A percentile compares a stretch with the other conserved stretches of the same genome.
Conservation (phyloP, 140 eudicot species). For the Flaveria floridana region DNA sequence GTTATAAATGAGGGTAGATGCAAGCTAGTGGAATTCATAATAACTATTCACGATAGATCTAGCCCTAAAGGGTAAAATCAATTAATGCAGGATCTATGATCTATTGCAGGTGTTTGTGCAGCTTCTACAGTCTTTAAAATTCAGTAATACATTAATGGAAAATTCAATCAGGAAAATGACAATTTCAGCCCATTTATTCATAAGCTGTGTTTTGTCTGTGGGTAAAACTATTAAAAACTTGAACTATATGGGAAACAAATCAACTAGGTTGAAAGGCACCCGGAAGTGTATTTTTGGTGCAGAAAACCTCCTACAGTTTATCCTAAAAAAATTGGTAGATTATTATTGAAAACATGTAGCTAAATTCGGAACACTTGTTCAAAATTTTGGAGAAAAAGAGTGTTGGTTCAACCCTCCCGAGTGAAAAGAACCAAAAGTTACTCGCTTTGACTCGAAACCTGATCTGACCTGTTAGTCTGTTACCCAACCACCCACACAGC, state of each 20-base stretch:
- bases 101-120: not conserved
- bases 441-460: not conserved
- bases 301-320: not conserved
- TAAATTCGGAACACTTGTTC: not conserved
- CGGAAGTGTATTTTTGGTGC: not conserved
- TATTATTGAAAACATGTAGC: too few relatives aligned
- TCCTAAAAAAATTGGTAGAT: too few relatives aligned
- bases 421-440: not conserved
- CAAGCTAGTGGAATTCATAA: slow-evolving; percentile 1
- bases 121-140: not conserved
- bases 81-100: not conserved
- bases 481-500: not conserved
- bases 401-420: not conserved
- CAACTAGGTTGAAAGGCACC: slow-evolving; percentile 9
- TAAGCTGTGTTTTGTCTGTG: not conserved
- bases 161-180: not conserved
- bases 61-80: not conserved
- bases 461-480: not conserved
- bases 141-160: not conserved
- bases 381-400: not conserved
- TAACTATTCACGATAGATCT: not conserved
- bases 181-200: not conserved
- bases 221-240: not conserved
- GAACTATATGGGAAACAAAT: not conserved
- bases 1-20: slow-evolving; percentile 4